A percentile compares a stretch with the other conserved stretches of the same genome.
Evolutionary conservation across 2,329 filamentous ascomycete genomes (phyloP).

Genomic region (Paecilomyces dactylethromorphus): DNA sequence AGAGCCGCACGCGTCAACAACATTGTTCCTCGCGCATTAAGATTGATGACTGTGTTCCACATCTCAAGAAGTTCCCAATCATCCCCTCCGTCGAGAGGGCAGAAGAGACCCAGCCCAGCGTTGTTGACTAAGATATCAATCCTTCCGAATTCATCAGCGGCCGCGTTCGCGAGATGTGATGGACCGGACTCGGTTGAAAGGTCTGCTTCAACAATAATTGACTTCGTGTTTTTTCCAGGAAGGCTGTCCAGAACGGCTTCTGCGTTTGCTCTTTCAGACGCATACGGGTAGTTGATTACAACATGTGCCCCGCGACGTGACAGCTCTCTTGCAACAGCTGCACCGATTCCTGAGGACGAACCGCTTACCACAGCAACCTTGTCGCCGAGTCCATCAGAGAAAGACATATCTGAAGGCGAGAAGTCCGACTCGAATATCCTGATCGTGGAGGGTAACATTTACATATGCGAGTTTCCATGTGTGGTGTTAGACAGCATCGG

Average conservation of each 20-base stretch:
- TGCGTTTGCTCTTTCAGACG: neutral
- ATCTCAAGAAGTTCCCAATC: neutral
- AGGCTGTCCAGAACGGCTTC: neutral
- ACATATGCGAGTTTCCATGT: too few relatives aligned
- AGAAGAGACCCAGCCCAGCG: neutral
- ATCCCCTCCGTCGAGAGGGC: neutral
- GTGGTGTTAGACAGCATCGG: too few relatives aligned
- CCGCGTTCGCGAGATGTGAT: neutral
- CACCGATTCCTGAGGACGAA: constrained; percentile 17
- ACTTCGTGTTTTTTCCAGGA: neutral
- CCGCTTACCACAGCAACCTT: constrained; percentile 19
- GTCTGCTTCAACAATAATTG: neutral
- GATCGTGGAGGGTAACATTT: too few relatives aligned
- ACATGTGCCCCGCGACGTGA: neutral
- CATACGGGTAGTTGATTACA: neutral
- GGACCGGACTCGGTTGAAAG: neutral
- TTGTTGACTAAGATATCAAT: neutral
- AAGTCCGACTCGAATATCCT: too few relatives aligned
- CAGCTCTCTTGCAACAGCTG: constrained; percentile 11
- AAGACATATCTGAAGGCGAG: too few relatives aligned
- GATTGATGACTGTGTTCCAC: neutral
- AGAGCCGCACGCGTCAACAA: neutral
- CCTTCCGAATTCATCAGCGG: neutral
- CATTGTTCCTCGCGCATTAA: neutral
- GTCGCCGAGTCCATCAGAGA: constrained; percentile 4